Evolutionary conservation across 2,329 filamentous ascomycete genomes (phyloP).

Genomic region (Davidsoniella neocaledoniae): DNA sequence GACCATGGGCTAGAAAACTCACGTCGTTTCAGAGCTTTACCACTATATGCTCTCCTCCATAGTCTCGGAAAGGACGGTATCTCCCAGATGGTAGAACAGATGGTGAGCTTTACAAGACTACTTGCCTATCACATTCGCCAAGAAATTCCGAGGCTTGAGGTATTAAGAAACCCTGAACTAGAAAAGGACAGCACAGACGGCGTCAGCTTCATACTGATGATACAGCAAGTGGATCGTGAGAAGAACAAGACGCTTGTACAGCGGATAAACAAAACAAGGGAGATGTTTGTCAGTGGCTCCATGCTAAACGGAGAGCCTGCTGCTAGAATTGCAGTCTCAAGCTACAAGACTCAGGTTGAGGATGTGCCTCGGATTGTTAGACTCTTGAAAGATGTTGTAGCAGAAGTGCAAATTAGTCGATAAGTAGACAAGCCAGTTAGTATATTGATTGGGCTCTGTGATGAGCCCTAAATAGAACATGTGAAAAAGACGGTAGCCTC

Average conservation of each 20-base stretch:
- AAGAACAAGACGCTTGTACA: constrained; percentile 52
- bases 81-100: constrained; percentile 49
- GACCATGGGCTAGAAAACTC: constrained; percentile 87
- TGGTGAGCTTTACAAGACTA: constrained; percentile 52
- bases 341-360: constrained; percentile 59
- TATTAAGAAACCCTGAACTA: constrained; percentile 38
- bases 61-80: constrained; percentile 59
- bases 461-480: no score
- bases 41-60: constrained; percentile 64
- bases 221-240: constrained; percentile 46
- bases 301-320: constrained; percentile 58
- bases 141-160: constrained; percentile 41
- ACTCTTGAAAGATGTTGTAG: constrained; percentile 38
- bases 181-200: constrained; percentile 35
- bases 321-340: constrained; percentile 70
- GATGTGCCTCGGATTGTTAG: constrained; percentile 50
- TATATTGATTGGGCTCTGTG: no score
- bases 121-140: constrained; percentile 47
- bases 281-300: constrained; percentile 72
- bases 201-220: constrained; percentile 53
- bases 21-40: constrained; percentile 75
- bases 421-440: no score
- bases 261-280: constrained; percentile 54
- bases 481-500: no score
- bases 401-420: no score